Base-by-base conservation (phyloP, 106 monocot species). In the Dioscorea alata region DNA sequence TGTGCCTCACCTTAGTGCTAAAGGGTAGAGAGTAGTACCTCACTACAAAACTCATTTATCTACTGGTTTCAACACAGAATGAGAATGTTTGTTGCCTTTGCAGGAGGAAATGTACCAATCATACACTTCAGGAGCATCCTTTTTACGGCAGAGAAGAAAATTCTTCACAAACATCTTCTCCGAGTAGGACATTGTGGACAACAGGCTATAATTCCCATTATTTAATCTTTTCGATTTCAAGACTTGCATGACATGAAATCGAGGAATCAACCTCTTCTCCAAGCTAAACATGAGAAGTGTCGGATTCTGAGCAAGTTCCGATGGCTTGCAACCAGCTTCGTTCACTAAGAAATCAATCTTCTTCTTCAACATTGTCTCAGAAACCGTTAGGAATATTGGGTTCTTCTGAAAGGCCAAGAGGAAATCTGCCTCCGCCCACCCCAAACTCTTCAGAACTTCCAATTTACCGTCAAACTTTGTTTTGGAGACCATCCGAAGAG, bases 271-370 rank as follows among this genome's bases (percentile, higher is more conserved):
- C 20, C 59, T 61, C 52, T 48, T 49, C 32, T 50, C 33, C 70
- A 80, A 64, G 59, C 75, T 80, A 28, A 17, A 75, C 28, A 13
- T 49, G 17, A 80, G 23, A 23, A 75, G 67, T 17, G 19, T 22
- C 0, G 80, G 80, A 15, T 53, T 49, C 24, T 0, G 9, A 5
- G 60, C 42, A 22, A 80, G 16, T 21, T 51, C 60, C 4, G 64
- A 65, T 23, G 23, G 23, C 16, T 75, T 59, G 12, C 62, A 60
- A 15, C 65, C 69, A 22, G 33, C 64, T 57, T 65, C 70, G 14
- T 64, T 67, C 0, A 59, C 51, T 20, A 75, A 56, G 33, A 70
- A 76, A 6, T 70, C 64, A 57, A 76, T 58, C 58, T 70, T 76
- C 19, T 9, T 50, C 34, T 49, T 17, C 21, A 69, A 7, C 22